Evolutionary conservation across 805 yeast genomes (phyloP), one percentile per base, ranked within the genome.

Genomic region (Ogataea saltuana): DNA sequence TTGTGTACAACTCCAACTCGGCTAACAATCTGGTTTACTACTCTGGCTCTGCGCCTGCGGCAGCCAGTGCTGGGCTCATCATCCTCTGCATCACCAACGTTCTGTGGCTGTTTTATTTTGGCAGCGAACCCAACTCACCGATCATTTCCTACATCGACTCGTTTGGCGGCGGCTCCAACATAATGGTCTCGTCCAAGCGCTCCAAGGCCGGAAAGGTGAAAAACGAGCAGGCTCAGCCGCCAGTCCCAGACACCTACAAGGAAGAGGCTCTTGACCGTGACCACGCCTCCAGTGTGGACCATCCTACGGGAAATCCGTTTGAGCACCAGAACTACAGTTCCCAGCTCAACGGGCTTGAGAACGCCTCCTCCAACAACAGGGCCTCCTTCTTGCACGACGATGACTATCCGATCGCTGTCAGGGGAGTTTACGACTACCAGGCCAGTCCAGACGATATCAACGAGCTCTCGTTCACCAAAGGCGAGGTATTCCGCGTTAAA

Each of bases 371-470:
- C 13, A 16, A 41, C 27, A 49, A 51, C 42, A 48, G 47, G 30
- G 48, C 55, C 27, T 35, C 54, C 4, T 37, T 36, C 18, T 23
- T 43, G 25, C 44, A 21, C 15, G 46, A 68, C 59, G 60, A 55
- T 20, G 78, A 76, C 45, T 91, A 87, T 68, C 88, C 95, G 35
- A 85, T 86, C 61, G 76, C 81, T 45, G 99, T 97, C 7, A 77
- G 78, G 53, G 97, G 97, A 0, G 72, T 91, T 40, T 93, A 88
- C 63, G 75, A 84, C 36, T 91, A 93, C 63, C 81, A 81, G 39
- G 97, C 97, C 6, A 88, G 85, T 56, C 93, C 91, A 1, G 95
- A 85, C 45, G 99, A 91, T 64, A 88, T 85, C 49, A 89, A 90
- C 59, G 99, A 91, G 68, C 78, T 91, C 18, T 85, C 96, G 4